Conservation (phyloP, 1,284 basidiomycete species). For the Thelephora terrestris region DNA sequence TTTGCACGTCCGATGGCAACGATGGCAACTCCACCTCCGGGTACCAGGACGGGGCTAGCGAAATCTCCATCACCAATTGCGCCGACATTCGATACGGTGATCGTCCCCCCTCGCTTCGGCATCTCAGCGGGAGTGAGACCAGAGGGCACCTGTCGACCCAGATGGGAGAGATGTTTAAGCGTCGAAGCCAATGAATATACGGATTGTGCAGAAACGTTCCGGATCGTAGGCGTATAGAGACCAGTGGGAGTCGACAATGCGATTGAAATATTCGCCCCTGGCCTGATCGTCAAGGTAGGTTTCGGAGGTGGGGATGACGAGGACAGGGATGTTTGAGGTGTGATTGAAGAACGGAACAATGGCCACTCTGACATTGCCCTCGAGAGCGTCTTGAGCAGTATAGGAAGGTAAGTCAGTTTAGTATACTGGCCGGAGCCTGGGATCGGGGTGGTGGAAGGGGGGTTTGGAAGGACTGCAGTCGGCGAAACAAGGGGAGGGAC, state of each 20-base stretch:
- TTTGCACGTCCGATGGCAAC: slow-evolving; percentile 81
- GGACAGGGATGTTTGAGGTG: slow-evolving; percentile 24
- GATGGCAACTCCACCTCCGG: slow-evolving; percentile 85
- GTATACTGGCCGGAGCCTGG: slow-evolving; percentile 43
- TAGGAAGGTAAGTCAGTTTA: slow-evolving; percentile 73
- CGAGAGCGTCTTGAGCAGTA: slow-evolving; percentile 80
- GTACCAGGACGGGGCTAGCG: slow-evolving; percentile 75
- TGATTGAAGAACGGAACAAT: slow-evolving; percentile 66
- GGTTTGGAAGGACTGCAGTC: slow-evolving; percentile 30
- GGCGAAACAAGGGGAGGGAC: slow-evolving; percentile 35
- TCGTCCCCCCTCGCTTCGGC: slow-evolving; percentile 62
- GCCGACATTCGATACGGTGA: slow-evolving; percentile 86
- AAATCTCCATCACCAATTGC: slow-evolving; percentile 65
- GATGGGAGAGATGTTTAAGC: slow-evolving; percentile 50
- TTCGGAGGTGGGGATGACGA: slow-evolving; percentile 23
- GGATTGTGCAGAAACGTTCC: slow-evolving; percentile 46
- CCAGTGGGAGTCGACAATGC: slow-evolving; percentile 78
- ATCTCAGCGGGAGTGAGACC: slow-evolving; percentile 55
- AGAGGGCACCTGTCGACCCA: slow-evolving; percentile 57
- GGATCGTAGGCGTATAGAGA: slow-evolving; percentile 79
- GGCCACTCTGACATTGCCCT: slow-evolving; percentile 79
- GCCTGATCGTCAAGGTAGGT: slow-evolving; percentile 59
- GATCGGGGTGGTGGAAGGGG: slow-evolving; percentile 28
- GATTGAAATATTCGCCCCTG: slow-evolving; percentile 62
- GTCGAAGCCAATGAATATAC: slow-evolving; percentile 59